Percentiles rank a stretch among this genome's conserved stretches.
Evolutionary conservation across 352 stramenopile genomes (phyloP).

Genomic region (Blastocystis sp.): DNA sequence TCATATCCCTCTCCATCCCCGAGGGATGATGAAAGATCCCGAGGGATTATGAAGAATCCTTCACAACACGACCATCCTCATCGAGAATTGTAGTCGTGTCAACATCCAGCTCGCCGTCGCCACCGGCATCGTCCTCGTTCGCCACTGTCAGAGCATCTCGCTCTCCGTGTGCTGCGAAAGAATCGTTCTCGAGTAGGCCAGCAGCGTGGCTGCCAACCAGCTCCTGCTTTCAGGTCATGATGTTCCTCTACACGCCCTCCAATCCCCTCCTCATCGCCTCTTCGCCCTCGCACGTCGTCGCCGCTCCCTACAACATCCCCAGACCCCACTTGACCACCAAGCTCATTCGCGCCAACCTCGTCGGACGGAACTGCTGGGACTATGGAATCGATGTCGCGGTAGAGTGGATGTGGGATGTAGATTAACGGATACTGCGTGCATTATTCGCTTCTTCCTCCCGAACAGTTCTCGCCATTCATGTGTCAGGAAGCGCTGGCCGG

Average conservation of each 20-base stretch:
- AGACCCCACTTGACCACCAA: background rate
- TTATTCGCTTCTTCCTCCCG: background rate
- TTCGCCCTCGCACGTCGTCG: background rate
- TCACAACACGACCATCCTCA: background rate
- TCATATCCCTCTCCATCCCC: slow-evolving; percentile 42
- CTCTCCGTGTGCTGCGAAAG: slow-evolving; percentile 30
- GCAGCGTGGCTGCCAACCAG: background rate
- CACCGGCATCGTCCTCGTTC: background rate
- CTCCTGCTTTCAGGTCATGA: background rate
- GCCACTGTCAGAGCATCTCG: background rate
- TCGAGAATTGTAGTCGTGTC: background rate
- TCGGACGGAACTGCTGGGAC: slow-evolving; percentile 25
- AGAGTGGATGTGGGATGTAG: background rate
- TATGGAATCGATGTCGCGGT: background rate
- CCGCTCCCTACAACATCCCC: slow-evolving; percentile 14
- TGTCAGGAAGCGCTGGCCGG: background rate
- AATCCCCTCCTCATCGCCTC: background rate
- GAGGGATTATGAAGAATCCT: too few relatives aligned
- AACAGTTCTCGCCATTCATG: slow-evolving; percentile 12
- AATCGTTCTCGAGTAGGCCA: background rate
- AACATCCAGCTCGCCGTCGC: background rate
- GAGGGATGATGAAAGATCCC: too few relatives aligned
- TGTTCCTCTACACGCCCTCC: background rate
- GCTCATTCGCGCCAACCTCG: background rate
- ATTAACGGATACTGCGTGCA: background rate